phyloP scores from a whole-genome alignment of 495 filamentous ascomycete genomes.

The Xylaria venustula region DNA sequence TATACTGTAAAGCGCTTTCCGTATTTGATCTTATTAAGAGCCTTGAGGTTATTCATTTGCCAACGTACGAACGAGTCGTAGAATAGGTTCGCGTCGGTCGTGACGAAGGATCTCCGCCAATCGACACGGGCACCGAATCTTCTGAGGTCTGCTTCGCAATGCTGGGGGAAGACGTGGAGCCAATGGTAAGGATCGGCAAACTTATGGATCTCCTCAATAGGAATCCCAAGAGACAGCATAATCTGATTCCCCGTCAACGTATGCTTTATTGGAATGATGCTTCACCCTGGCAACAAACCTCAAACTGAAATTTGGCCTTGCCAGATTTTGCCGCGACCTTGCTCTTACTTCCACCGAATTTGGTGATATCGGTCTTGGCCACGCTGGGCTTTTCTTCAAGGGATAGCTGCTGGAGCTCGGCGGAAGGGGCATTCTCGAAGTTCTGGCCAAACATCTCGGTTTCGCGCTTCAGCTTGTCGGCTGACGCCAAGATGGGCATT shows the following conservation, averaged over 20 bases:
- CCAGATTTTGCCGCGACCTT: conserved; percentile 90
- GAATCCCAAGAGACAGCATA: conserved; percentile 76
- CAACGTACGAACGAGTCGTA: conserved; percentile 95
- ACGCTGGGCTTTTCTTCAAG: conserved; percentile 18
- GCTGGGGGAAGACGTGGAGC: conserved; percentile 83
- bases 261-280: not conserved
- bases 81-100: conserved; percentile 95
- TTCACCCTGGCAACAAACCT: not conserved
- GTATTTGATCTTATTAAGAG: conserved; percentile 90
- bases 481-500: conserved; percentile 96
- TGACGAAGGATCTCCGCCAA: conserved; percentile 89
- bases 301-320: conserved; percentile 65
- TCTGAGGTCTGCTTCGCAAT: conserved; percentile 76
- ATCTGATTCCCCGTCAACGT: conserved; percentile 30
- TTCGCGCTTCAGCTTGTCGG: conserved; percentile 89
- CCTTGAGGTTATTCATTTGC: conserved; percentile 93
- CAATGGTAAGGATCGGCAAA: conserved; percentile 88
- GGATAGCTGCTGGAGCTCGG: conserved; percentile 33
- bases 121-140: conserved; percentile 85
- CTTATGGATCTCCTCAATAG: conserved; percentile 79
- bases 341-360: conserved; percentile 91
- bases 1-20: conserved; percentile 94
- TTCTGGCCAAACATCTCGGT: conserved; percentile 83
- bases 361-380: conserved; percentile 71
- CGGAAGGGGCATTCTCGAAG: conserved; percentile 74